These are phyloP conservation scores for Rhodocollybia butyracea DNA, from an alignment of 768 basidiomycete genomes.

Conservation along the genomic window DNA sequence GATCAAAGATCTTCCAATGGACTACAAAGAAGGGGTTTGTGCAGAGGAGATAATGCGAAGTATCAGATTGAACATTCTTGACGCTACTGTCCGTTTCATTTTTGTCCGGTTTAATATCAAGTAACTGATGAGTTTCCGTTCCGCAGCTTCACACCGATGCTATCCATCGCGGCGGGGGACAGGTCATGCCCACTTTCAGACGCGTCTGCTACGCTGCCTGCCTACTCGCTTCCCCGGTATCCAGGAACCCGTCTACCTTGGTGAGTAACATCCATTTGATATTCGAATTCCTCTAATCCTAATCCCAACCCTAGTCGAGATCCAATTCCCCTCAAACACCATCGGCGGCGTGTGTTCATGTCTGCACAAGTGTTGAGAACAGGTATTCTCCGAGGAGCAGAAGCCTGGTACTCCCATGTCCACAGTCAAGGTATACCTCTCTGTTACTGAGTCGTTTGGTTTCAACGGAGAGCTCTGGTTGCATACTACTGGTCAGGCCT, in stretches of 20 bases:
- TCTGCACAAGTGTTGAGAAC: conserved; percentile 95
- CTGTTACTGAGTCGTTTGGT: conserved; percentile 90
- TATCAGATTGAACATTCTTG: conserved; percentile 91
- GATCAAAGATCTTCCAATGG: conserved; percentile 99
- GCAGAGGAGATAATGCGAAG: conserved; percentile 99
- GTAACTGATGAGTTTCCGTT: background rate
- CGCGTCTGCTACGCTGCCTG: conserved; percentile 96
- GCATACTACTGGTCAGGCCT: conserved; percentile 94
- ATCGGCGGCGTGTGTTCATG: conserved; percentile 96
- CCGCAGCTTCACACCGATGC: conserved; percentile 98
- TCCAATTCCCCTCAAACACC: conserved; percentile 95
- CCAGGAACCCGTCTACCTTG: conserved; percentile 95
- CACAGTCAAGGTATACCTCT: conserved; percentile 96
- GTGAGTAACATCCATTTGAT: conserved; percentile 36
- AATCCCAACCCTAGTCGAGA: conserved; percentile 65
- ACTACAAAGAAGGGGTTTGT: conserved; percentile 97
- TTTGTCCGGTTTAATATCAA: background rate
- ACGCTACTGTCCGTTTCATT: conserved; percentile 72
- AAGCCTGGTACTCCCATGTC: conserved; percentile 98
- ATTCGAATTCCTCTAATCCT: background rate
- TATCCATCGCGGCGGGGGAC: conserved; percentile 98
- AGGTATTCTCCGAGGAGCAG: conserved; percentile 98
- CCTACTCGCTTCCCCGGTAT: conserved; percentile 83
- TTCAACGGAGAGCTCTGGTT: conserved; percentile 96
- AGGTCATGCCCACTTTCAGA: conserved; percentile 95